phyloP scores from a whole-genome alignment of 495 filamentous ascomycete genomes.

The Umbilicaria muhlenbergii region DNA sequence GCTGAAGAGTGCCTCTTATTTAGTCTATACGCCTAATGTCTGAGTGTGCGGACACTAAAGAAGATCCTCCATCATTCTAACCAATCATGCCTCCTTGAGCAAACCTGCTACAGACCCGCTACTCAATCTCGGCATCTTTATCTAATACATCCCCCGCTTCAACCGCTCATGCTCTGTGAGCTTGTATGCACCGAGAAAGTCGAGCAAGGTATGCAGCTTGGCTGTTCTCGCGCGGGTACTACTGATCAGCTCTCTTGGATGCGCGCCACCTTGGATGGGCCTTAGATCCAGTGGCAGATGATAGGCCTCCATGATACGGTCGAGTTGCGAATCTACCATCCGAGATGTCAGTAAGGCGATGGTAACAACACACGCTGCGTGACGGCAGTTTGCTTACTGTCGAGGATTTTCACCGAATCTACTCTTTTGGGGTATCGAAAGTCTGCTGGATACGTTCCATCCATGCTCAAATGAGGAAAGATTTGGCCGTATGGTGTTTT shows the following conservation, averaged over 20 bases:
- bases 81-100: no score
- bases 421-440: constrained; percentile 1
- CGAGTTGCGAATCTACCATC: constrained; percentile 4
- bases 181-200: constrained; percentile 4
- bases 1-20: no score
- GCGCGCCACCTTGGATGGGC: neutral
- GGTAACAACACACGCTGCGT: neutral
- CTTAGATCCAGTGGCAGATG: neutral
- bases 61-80: no score
- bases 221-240: neutral
- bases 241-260: neutral
- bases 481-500: constrained; percentile 1
- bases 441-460: constrained; percentile 1
- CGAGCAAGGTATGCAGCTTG: constrained; percentile 1
- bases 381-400: neutral
- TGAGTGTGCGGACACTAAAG: no score
- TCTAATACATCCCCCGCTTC: neutral
- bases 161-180: neutral
- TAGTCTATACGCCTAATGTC: no score
- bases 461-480: neutral
- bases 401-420: neutral
- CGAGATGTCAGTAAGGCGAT: neutral
- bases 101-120: no score
- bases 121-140: no score
- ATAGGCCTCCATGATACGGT: constrained; percentile 6